Evolutionary conservation across 306 rosid species (phyloP), one percentile per base, ranked within the genome.

Genomic region (Vachellia pachyceras): DNA sequence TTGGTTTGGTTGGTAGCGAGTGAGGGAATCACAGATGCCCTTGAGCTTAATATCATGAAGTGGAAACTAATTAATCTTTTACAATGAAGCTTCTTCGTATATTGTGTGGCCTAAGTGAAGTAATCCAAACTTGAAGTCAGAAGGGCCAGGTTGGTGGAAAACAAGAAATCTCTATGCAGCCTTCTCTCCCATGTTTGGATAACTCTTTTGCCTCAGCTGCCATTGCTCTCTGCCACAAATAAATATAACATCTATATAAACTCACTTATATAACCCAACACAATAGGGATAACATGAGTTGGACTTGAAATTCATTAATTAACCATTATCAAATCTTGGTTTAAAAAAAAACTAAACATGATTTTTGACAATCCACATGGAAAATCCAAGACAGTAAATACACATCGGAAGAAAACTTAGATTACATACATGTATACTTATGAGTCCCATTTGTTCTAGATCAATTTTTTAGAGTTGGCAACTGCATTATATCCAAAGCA

Each of bases 121-220:
- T 40, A 74, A 77, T 89, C 82, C 82, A 85, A 87, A 89, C 79
- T 49, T 68, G 57, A 82, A 82, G 86, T 94, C 90, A 90, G 81
- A 81, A 86, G 11, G 90, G 71, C 93, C 90, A 92, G 74, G 70
- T 84, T 88, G 98, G 80, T 83, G 88, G 94, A 87, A 88, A 86
- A 82, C 85, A 66, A 81, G 84, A 82, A 18, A 69, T 64, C 76
- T 87, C 90, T 79, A 88, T 90, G 86, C 79, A 69, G 77, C 88
- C 93, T 86, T 87, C 94, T 68, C 82, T 87, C 79, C 69, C 86
- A 82, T 85, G 65, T 81, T 80, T 84, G 61, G 82, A 89, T 85
- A 85, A 72, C 82, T 86, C 91, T 79, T 73, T 85, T 66, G 88
- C 90, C 86, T 92, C 93, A 61, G 83, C 47, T 76, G 85, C 95